Evolutionary conservation across 1,139 yeast genomes (phyloP), one percentile per base, ranked within the genome.

Genomic region (Meyerozyma carpophila): DNA sequence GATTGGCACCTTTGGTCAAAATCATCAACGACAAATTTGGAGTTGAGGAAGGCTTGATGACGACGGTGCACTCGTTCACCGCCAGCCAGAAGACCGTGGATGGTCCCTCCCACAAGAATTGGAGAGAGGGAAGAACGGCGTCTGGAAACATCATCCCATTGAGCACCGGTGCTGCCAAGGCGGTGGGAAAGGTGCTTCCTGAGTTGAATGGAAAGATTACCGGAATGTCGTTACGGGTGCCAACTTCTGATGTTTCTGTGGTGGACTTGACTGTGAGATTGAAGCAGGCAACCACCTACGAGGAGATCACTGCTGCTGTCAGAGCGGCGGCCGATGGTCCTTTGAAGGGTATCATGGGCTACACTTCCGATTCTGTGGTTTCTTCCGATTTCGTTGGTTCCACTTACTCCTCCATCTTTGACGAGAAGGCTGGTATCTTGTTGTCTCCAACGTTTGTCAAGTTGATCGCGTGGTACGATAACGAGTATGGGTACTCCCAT

Each of bases 71-170:
- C 82, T 84, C 93, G 65, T 81, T 84, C 75, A 85, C 94, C 58
- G 94, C 94, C 65, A 84, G 93, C 66, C 94, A 85, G 74, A 85
- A 85, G 83, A 83, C 91, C 54, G 94, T 85, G 57, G 94, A 85
- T 66, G 94, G 94, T 73, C 91, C 94, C 64, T 84, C 93, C 69
- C 84, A 82, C 80, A 85, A 85, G 82, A 94, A 86, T 81, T 86
- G 94, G 94, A 82, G 94, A 79, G 94, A 94, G 69, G 94, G 94
- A 70, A 83, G 94, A 75, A 82, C 94, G 63, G 94, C 94, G 66
- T 81, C 90, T 50, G 91, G 86, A 67, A 85, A 85, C 86, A 84
- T 85, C 68, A 85, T 85, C 62, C 94, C 94, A 67, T 85, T 93
- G 43, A 84, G 93, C 57, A 85, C 94, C 56, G 94, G 94, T 79